These are phyloP conservation scores for Powellomyces hirtus DNA, from an alignment of 192 early-diverging fungal species.

Conservation along the genomic window DNA sequence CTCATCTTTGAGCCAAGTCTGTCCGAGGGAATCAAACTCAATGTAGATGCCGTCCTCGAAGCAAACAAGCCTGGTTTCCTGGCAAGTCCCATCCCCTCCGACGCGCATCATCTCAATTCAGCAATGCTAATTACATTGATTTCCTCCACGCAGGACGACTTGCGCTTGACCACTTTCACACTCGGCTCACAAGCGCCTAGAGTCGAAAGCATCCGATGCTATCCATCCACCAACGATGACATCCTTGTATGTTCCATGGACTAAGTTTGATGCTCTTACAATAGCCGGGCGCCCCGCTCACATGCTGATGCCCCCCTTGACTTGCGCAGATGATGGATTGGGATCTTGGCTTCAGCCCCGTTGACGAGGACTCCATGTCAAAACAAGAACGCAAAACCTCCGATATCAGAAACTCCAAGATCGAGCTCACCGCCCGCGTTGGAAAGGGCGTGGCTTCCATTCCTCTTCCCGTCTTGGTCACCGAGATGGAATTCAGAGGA, in stretches of 20 bases:
- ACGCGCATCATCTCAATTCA: conserved; percentile 61
- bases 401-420: conserved; percentile 73
- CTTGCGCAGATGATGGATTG: conserved; percentile 79
- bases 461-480: conserved; percentile 79
- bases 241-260: conserved; percentile 13
- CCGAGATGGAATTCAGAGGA: conserved; percentile 73
- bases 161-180: conserved; percentile 45
- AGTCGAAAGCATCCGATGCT: conserved; percentile 42
- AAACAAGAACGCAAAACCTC: conserved; percentile 25
- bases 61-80: conserved; percentile 77
- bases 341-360: conserved; percentile 81
- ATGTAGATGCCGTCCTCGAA: conserved; percentile 71
- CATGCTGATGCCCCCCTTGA: not conserved
- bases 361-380: conserved; percentile 62
- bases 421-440: conserved; percentile 79
- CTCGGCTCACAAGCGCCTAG: conserved; percentile 48
- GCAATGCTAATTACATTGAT: conserved; percentile 59
- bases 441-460: conserved; percentile 85
- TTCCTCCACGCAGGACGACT: conserved; percentile 29
- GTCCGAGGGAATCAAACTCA: conserved; percentile 68
- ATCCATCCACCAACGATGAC: conserved; percentile 36
- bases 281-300: not conserved
- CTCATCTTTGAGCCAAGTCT: conserved; percentile 85
- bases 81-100: no score
- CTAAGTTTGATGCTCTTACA: no score